Evolutionary conservation across 148 eudicot species (phyloP).

Genomic region (Diospyros lotus): DNA sequence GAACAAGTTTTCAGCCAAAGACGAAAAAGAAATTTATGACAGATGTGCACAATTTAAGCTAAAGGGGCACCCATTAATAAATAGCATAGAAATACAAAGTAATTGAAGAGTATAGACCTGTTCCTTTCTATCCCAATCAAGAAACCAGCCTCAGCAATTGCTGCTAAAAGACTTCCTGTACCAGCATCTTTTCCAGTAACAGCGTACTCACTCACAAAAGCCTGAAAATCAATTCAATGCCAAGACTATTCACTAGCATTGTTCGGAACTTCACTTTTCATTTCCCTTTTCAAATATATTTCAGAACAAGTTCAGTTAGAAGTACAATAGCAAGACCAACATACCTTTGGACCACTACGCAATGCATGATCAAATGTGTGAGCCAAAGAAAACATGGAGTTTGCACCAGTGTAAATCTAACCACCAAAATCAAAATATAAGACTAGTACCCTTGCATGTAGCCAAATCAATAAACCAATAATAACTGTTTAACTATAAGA

Average conservation of each 20-base stretch:
- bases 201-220: slow-evolving; percentile 97
- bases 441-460: neutral
- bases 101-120: slow-evolving; percentile 34
- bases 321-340: slow-evolving; percentile 4
- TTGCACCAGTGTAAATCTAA: slow-evolving; percentile 59
- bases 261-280: neutral
- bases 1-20: neutral
- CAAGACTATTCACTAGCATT: slow-evolving; percentile 13
- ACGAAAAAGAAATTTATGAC: neutral
- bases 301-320: neutral
- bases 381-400: slow-evolving; percentile 47
- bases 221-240: slow-evolving; percentile 38
- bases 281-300: neutral
- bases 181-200: slow-evolving; percentile 74
- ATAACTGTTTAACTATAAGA: neutral
- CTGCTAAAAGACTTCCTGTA: slow-evolving; percentile 75
- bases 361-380: slow-evolving; percentile 49
- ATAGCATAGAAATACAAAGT: neutral
- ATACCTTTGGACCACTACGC: slow-evolving; percentile 79
- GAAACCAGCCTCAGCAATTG: slow-evolving; percentile 87
- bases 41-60: neutral
- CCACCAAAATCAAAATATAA: slow-evolving; percentile 11
- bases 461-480: neutral
- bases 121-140: slow-evolving; percentile 86
- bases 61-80: neutral